Conservation (phyloP, 2,329 filamentous ascomycete genomes). For the Scolecobasidium constrictum region DNA sequence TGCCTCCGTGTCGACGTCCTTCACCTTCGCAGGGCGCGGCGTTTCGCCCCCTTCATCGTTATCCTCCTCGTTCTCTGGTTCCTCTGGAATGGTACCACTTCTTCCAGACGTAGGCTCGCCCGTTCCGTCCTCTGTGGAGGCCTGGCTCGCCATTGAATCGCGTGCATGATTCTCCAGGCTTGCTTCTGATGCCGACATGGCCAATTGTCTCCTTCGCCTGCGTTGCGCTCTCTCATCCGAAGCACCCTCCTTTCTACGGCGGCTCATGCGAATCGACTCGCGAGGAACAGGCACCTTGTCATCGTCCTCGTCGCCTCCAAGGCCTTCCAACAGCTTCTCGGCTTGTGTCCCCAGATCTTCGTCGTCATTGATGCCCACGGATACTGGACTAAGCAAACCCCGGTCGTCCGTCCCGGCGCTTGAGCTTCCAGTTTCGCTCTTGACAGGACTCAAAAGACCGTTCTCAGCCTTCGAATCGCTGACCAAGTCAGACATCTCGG, state of each 20-base stretch:
- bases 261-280: background rate
- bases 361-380: slow-evolving; percentile 34
- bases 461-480: slow-evolving; percentile 12
- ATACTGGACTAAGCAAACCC: slow-evolving; percentile 19
- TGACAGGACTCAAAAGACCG: slow-evolving; percentile 17
- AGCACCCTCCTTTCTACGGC: slow-evolving; percentile 4
- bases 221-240: slow-evolving; percentile 1
- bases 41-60: slow-evolving; percentile 5
- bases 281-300: slow-evolving; percentile 20
- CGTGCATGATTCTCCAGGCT: slow-evolving; percentile 3
- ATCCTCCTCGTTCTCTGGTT: background rate
- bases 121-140: background rate
- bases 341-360: slow-evolving; percentile 80
- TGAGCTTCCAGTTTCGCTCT: slow-evolving; percentile 10
- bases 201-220: slow-evolving; percentile 3
- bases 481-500: slow-evolving; percentile 55
- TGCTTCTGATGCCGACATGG: slow-evolving; percentile 4
- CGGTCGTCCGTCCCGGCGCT: slow-evolving; percentile 13
- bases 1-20: background rate
- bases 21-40: background rate
- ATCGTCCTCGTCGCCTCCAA: slow-evolving; percentile 51
- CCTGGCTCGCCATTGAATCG: background rate
- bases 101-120: background rate
- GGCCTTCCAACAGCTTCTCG: slow-evolving; percentile 70
- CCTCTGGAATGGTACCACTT: background rate